Evolutionary conservation across 768 basidiomycete species (phyloP).

Genomic region (Podaxis sp.): DNA sequence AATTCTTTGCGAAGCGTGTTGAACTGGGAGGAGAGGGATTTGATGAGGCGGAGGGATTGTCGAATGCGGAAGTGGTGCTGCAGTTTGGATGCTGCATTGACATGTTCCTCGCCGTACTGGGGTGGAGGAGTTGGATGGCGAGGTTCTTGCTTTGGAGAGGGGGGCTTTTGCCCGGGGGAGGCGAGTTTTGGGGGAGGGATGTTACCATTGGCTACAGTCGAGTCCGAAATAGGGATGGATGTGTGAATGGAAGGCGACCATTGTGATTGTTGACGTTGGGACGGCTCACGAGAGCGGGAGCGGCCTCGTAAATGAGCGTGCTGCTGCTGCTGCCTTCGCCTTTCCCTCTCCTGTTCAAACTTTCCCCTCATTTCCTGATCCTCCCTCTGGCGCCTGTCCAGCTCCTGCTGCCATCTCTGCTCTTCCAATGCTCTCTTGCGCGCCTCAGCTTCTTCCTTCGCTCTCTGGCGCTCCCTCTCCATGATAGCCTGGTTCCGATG

Average conservation of each 20-base stretch:
- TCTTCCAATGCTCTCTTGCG: conserved; percentile 22
- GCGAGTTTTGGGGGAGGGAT: conserved; percentile 12
- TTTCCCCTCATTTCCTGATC: conserved; percentile 20
- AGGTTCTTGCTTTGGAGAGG: conserved; percentile 4
- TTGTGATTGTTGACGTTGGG: too few species aligned
- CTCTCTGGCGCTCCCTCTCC: conserved; percentile 24
- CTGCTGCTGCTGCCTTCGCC: conserved; percentile 19
- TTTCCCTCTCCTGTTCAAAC: conserved; percentile 22
- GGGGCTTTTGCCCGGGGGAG: conserved; percentile 6
- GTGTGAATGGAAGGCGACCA: not conserved
- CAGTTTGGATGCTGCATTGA: conserved; percentile 46
- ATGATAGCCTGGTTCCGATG: conserved; percentile 26
- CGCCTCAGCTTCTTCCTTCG: conserved; percentile 20
- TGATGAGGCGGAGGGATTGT: conserved; percentile 40
- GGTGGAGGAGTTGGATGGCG: conserved; percentile 14
- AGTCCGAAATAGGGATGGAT: not conserved
- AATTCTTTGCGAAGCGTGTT: conserved; percentile 41
- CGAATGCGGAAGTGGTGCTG: conserved; percentile 47
- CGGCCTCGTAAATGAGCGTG: not conserved
- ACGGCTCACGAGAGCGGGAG: not conserved
- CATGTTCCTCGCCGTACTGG: conserved; percentile 30
- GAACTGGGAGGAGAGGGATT: conserved; percentile 43
- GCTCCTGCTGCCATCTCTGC: conserved; percentile 15
- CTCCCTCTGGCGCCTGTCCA: conserved; percentile 23
- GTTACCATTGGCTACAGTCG: not conserved